A percentile compares a stretch with the other conserved stretches of the same genome.
Evolutionary conservation across 2,329 filamentous ascomycete species (phyloP).

Genomic region (Neocatenulostroma microsporum): DNA sequence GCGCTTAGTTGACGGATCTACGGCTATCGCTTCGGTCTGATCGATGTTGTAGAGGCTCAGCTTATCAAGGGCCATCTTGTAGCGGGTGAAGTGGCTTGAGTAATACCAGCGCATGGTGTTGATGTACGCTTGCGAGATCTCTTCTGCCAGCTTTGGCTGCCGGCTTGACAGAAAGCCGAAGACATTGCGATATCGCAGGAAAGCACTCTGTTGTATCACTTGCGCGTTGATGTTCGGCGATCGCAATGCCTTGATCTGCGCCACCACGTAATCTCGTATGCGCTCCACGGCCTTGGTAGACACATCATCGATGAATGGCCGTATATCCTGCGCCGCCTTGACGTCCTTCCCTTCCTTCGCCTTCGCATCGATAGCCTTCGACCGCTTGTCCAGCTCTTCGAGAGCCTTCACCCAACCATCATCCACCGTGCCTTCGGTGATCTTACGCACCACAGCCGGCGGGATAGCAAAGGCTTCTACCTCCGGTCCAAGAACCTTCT

Average conservation of each 20-base stretch:
- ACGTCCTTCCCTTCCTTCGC: constrained; percentile 53
- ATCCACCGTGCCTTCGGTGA: constrained; percentile 82
- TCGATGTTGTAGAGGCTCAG: constrained; percentile 77
- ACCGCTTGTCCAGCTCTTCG: constrained; percentile 73
- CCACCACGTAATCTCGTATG: constrained; percentile 87
- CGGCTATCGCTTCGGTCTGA: constrained; percentile 64
- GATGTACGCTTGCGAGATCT: constrained; percentile 88
- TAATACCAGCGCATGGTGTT: constrained; percentile 99
- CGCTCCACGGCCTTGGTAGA: constrained; percentile 85
- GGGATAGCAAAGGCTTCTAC: constrained; percentile 89
- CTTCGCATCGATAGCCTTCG: constrained; percentile 62
- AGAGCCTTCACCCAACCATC: constrained; percentile 79
- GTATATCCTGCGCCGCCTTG: constrained; percentile 75
- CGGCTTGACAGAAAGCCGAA: constrained; percentile 78
- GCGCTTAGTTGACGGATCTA: constrained; percentile 52
- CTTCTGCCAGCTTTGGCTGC: constrained; percentile 73
- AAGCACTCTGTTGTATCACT: constrained; percentile 88
- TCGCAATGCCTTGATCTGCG: constrained; percentile 86
- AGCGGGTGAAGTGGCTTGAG: constrained; percentile 79
- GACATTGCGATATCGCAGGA: constrained; percentile 80
- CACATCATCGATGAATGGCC: constrained; percentile 75
- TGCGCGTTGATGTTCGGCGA: constrained; percentile 97
- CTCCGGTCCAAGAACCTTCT: constrained; percentile 76
- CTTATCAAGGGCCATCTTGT: constrained; percentile 74
- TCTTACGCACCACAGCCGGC: constrained; percentile 72